phyloP scores from a whole-genome alignment of 371 early-diverging fungal genomes.

The Batrachochytrium dendrobatidis region DNA sequence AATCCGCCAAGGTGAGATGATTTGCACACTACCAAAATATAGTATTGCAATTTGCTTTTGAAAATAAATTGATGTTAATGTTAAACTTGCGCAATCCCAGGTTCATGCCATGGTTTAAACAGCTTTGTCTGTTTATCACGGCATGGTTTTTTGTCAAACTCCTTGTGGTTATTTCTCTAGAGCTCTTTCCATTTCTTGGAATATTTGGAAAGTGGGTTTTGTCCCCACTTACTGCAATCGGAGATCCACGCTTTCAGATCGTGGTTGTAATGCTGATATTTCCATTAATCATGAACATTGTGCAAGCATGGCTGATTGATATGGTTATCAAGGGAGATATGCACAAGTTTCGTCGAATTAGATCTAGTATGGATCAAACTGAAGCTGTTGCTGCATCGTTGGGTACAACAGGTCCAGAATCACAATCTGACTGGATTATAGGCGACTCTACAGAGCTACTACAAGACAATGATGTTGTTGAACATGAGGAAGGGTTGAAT shows the following conservation, averaged over 20 bases:
- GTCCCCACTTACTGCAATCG: slow-evolving; percentile 10
- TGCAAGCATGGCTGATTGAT: slow-evolving; percentile 39
- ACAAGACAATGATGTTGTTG: background rate
- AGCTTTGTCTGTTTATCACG: slow-evolving; percentile 25
- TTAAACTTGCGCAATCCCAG: background rate
- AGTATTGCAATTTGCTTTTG: background rate
- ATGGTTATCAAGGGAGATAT: slow-evolving; percentile 30
- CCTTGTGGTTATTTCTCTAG: slow-evolving; percentile 20
- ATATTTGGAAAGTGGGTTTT: slow-evolving; percentile 19
- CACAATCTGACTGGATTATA: background rate
- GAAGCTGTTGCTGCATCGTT: background rate
- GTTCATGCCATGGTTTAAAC: slow-evolving; percentile 25
- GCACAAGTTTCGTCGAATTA: background rate
- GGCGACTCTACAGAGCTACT: background rate
- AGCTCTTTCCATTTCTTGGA: slow-evolving; percentile 25
- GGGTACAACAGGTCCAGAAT: background rate
- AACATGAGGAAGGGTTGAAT: background rate
- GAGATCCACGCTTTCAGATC: slow-evolving; percentile 23
- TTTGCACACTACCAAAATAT: background rate
- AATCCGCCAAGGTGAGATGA: slow-evolving; percentile 23
- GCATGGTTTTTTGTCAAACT: slow-evolving; percentile 36
- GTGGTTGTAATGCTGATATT: slow-evolving; percentile 37
- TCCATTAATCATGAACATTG: slow-evolving; percentile 35
- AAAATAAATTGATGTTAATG: slow-evolving; percentile 2
- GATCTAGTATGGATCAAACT: background rate